Percentiles rank a stretch among this genome's conserved stretches.
phyloP scores from a whole-genome alignment of 1,139 yeast species.

The Zygoascus sp. region DNA sequence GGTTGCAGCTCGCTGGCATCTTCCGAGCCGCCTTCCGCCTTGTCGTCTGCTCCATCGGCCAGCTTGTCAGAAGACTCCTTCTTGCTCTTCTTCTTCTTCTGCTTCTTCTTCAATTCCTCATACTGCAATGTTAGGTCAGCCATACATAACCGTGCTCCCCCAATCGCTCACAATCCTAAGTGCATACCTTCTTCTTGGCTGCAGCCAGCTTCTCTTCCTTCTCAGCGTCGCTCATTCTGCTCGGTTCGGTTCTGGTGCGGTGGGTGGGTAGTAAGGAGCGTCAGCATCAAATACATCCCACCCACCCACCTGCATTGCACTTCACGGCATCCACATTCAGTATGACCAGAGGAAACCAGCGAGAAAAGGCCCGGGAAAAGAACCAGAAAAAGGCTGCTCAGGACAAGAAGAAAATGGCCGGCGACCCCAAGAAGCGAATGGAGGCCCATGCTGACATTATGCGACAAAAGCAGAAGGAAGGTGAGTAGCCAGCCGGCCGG shows the following conservation, averaged over 20 bases:
- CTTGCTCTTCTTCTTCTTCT: slow-evolving; percentile 42
- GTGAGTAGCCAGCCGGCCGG: slow-evolving; percentile 41
- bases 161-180: background rate
- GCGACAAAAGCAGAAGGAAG: slow-evolving; percentile 82
- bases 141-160: too few relatives aligned
- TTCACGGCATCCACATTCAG: slow-evolving; percentile 13
- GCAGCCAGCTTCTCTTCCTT: slow-evolving; percentile 51
- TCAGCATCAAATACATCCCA: too few relatives aligned
- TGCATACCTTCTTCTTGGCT: slow-evolving; percentile 51
- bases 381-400: slow-evolving; percentile 69
- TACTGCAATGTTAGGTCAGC: too few relatives aligned
- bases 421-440: slow-evolving; percentile 80
- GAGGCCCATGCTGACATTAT: slow-evolving; percentile 84
- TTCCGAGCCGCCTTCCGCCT: too few relatives aligned
- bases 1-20: too few relatives aligned
- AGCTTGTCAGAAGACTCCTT: too few relatives aligned
- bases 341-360: slow-evolving; percentile 96
- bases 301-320: background rate
- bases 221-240: slow-evolving; percentile 9
- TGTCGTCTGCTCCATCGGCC: too few relatives aligned
- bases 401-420: slow-evolving; percentile 63
- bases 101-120: slow-evolving; percentile 58
- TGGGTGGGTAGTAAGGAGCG: too few relatives aligned
- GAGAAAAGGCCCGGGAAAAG: slow-evolving; percentile 90
- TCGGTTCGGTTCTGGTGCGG: background rate